Base-by-base conservation (phyloP, 2,329 filamentous ascomycete genomes). In the Elsinoe batatas region DNA sequence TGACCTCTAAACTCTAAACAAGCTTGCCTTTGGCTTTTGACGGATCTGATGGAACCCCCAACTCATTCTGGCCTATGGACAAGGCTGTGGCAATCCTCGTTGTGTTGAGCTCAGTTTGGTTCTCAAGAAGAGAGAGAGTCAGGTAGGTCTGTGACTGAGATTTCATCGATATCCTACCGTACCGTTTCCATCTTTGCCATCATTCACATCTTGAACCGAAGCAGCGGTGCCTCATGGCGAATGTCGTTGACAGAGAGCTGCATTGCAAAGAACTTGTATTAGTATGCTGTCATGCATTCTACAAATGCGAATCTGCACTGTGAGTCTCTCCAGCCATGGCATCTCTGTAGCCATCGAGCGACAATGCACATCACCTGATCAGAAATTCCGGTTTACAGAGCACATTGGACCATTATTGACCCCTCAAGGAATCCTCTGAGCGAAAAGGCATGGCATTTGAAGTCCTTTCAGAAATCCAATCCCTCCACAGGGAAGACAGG, bases 201-300 rank as follows among this genome's bases (percentile, higher is more conserved):
- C 26, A 30, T 30, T 30, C 7, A 2, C 2, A 22, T 22, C 5
- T 5, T 22, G 3, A 22, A 22, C 22, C 26, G 7, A 7, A 30
- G 8, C 4, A 30, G 26, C 7, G 26, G 8, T 30, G 3, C 26
- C 26, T 30, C 8, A 30, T 30, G 26, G 26, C 26, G 26, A 30
- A 30, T 30, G 26, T 30, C 26, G 26, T 8, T 7, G 26, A 30
- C 26, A 30, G 26, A 8, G 8, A 30, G 26, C 26, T 30, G 46
- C 37, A 30, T 32, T 56, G 38, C 26, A 33, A 20, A 26, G 64
- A 87, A 60, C 77, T 94, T 10, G 80, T 94, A 53, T 72, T 94
- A 47, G 85, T 94, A 51, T 93, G 88, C 73, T 91, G 89, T 67
- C 89, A 95, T 71, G 87, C 82, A 26, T 88, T 91, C 57, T 94